Evolutionary conservation across 495 filamentous ascomycete species (phyloP).

Genomic region (Mycothermus thermophilus): DNA sequence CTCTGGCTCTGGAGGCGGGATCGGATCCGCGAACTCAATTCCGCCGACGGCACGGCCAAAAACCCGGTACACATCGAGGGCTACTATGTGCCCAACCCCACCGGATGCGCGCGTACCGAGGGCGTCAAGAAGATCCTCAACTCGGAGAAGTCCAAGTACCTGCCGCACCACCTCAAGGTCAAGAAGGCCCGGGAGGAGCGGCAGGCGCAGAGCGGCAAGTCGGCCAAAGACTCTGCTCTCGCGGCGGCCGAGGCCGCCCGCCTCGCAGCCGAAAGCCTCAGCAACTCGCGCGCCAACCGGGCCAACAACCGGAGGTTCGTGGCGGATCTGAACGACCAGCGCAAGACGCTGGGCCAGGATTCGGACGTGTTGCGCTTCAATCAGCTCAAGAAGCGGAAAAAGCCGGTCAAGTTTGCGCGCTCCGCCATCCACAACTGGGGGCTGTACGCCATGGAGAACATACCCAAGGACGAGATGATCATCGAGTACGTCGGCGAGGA

Average conservation of each 20-base stretch:
- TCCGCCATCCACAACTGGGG: slow-evolving; percentile 99
- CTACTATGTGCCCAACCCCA: slow-evolving; percentile 77
- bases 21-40: slow-evolving; percentile 74
- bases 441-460: slow-evolving; percentile 93
- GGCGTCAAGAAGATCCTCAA: slow-evolving; percentile 88
- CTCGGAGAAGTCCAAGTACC: slow-evolving; percentile 92
- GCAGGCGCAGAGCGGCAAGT: slow-evolving; percentile 62
- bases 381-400: slow-evolving; percentile 98
- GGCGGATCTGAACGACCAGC: slow-evolving; percentile 87
- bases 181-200: slow-evolving; percentile 79
- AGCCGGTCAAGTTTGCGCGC: slow-evolving; percentile 92
- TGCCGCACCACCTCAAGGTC: slow-evolving; percentile 93
- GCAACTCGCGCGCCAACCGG: slow-evolving; percentile 72
- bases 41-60: slow-evolving; percentile 23
- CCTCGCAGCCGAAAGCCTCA: slow-evolving; percentile 61
- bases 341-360: slow-evolving; percentile 71
- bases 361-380: slow-evolving; percentile 92
- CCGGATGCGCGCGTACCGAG: slow-evolving; percentile 82
- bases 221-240: slow-evolving; percentile 48
- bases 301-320: slow-evolving; percentile 89
- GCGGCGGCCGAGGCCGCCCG: slow-evolving; percentile 57
- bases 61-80: slow-evolving; percentile 53
- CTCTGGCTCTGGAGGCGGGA: slow-evolving; percentile 87
- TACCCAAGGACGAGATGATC: slow-evolving; percentile 96
- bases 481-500: slow-evolving; percentile 99